These are phyloP conservation scores for Oenanthe javanica DNA, from an alignment of 140 eudicot genomes.

Conservation along the genomic window DNA sequence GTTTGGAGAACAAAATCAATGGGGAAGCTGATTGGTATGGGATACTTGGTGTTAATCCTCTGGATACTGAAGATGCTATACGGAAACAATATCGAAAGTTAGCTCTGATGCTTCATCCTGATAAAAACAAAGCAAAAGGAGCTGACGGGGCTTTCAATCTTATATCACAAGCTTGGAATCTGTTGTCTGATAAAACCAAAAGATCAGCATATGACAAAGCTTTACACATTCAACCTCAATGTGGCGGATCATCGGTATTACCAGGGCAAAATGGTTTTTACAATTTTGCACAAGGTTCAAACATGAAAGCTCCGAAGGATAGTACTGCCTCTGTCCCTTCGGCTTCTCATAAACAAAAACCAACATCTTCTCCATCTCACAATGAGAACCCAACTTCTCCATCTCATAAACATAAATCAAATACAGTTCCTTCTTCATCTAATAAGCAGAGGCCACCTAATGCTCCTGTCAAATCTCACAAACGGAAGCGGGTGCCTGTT, in stretches of 20 bases:
- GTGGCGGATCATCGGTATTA: slow-evolving; percentile 4
- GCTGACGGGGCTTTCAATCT: slow-evolving; percentile 48
- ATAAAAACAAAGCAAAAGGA: slow-evolving; percentile 41
- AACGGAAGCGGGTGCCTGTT: background rate
- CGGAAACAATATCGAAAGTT: slow-evolving; percentile 32
- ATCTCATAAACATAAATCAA: background rate
- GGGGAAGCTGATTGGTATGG: slow-evolving; percentile 41
- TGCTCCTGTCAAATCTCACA: slow-evolving; percentile 12
- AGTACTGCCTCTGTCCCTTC: slow-evolving; percentile 4
- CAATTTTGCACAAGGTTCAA: slow-evolving; percentile 5
- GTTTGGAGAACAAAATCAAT: slow-evolving; percentile 26
- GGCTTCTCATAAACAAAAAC: slow-evolving; percentile 1
- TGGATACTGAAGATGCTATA: slow-evolving; percentile 26
- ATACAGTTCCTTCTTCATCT: slow-evolving; percentile 17
- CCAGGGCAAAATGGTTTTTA: slow-evolving; percentile 8
- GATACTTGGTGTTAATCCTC: slow-evolving; percentile 33
- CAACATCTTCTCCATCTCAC: slow-evolving; percentile 12
- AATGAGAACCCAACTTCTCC: slow-evolving; percentile 3
- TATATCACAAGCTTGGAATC: slow-evolving; percentile 40
- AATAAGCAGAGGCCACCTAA: slow-evolving; percentile 11
- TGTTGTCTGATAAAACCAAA: slow-evolving; percentile 33
- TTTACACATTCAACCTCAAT: slow-evolving; percentile 6
- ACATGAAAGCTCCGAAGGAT: slow-evolving; percentile 2
- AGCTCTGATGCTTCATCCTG: slow-evolving; percentile 43
- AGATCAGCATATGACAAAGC: slow-evolving; percentile 28